These are phyloP conservation scores for Mycena kentingensis DNA, from an alignment of 768 basidiomycete genomes.

Conservation along the genomic window DNA sequence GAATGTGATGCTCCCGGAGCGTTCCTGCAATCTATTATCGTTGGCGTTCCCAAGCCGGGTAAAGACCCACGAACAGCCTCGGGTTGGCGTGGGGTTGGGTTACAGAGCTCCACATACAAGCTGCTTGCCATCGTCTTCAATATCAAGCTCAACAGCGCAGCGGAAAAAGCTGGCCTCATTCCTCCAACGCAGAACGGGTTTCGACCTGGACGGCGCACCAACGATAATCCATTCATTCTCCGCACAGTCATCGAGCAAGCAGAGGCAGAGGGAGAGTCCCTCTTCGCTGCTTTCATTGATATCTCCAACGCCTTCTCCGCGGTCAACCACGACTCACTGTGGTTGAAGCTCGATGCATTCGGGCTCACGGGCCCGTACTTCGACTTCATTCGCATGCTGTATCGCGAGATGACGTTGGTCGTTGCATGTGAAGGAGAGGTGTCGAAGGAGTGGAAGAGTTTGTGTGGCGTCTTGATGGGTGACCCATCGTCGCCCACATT, in stretches of 20 bases:
- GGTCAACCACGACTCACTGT: conserved; percentile 29
- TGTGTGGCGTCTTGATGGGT: conserved; percentile 30
- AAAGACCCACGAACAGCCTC: conserved; percentile 12
- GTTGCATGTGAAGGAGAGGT: conserved; percentile 12
- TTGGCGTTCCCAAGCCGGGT: conserved; percentile 12
- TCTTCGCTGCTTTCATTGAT: conserved; percentile 28
- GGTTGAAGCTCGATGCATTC: conserved; percentile 26
- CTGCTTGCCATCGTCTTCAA: conserved; percentile 24
- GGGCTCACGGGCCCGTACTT: conserved; percentile 27
- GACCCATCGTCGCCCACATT: conserved; percentile 30
- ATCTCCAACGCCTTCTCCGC: conserved; percentile 37
- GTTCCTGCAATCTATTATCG: background rate
- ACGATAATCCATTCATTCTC: conserved; percentile 32
- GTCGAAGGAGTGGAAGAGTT: conserved; percentile 22
- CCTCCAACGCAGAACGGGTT: conserved; percentile 37
- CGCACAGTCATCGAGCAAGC: conserved; percentile 26
- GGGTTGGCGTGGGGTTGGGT: conserved; percentile 19
- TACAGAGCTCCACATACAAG: conserved; percentile 22
- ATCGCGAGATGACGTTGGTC: conserved; percentile 21
- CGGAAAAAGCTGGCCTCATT: conserved; percentile 17
- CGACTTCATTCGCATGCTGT: conserved; percentile 29
- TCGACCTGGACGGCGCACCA: conserved; percentile 26
- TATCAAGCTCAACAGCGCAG: conserved; percentile 14
- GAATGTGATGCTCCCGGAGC: background rate
- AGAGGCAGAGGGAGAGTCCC: conserved; percentile 10